Evolutionary conservation across 1,284 basidiomycete genomes (phyloP), one percentile per base, ranked within the genome.

Genomic region (Moesziomyces sp.): DNA sequence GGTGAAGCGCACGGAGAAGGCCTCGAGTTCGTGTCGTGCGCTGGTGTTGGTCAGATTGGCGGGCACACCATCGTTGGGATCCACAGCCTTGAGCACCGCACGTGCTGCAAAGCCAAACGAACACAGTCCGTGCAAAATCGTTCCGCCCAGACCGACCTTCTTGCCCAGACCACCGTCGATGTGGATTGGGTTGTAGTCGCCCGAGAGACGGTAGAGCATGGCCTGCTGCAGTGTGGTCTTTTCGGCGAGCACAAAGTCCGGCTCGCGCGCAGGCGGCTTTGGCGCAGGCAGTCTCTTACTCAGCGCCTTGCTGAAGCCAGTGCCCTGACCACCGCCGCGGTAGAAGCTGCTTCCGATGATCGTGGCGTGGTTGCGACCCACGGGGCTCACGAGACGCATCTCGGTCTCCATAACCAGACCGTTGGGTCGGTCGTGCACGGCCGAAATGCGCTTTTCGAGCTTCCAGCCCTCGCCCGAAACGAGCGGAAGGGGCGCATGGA

Each of bases 91-190:
- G 35, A 81, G 69, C 16, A 81, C 63, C n/a, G 80, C 80, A 14
- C 77, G 68, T 2, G 77, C 68, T 1, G 80, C 80, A 30, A 69
- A 61, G 23, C 72, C 77, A 61, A 69, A 79, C 42, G 72, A 75
- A 69, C 80, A 82, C 26, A 82, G 74, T 23, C 80, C 80, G 67
- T 82, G 80, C 11, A 82, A 66, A 43, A 82, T 82, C 7, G 66
- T 67, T 8, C 80, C 79, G 10, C 72, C 69, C 3, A 82, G 72
- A 18, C 80, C 80, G 14, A 74, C 76, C 18, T 58, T 60, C 30
- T 68, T 42, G 55, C 73, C 79, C 21, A 82, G 70, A 26, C 44
- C 24, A 9, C 70, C 77, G 51, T 82, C 80, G 53, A 82, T 78
- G 64, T 79, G 79, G 30, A 79, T 73, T 1, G 76, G 77, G 52